These are phyloP conservation scores for Blastocladiella emersonii DNA, from an alignment of 371 early-diverging fungal genomes.

Conservation along the genomic window DNA sequence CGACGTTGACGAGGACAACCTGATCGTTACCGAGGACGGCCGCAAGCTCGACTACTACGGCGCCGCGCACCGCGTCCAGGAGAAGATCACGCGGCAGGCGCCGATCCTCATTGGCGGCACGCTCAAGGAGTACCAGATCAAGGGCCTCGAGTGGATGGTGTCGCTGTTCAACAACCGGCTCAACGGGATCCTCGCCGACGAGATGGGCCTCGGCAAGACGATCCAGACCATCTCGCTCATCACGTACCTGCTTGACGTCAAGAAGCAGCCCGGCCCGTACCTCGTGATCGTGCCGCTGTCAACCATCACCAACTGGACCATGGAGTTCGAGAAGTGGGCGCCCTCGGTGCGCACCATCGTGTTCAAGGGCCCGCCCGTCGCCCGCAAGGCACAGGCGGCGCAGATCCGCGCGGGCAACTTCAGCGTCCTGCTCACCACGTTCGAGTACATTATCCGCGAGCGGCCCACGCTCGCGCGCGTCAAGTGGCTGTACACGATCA, in stretches of 20 bases:
- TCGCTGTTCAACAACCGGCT: slow-evolving; percentile 89
- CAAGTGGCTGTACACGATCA: slow-evolving; percentile 90
- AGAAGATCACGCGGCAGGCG: slow-evolving; percentile 62
- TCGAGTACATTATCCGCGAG: slow-evolving; percentile 94
- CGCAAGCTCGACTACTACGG: slow-evolving; percentile 67
- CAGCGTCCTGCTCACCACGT: slow-evolving; percentile 95
- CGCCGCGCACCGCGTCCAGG: slow-evolving; percentile 69
- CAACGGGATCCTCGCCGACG: slow-evolving; percentile 98
- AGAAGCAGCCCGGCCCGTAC: slow-evolving; percentile 82
- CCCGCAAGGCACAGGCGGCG: slow-evolving; percentile 58
- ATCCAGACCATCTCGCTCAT: slow-evolving; percentile 97
- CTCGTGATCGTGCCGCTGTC: slow-evolving; percentile 87
- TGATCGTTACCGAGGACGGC: slow-evolving; percentile 24
- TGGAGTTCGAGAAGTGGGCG: slow-evolving; percentile 97
- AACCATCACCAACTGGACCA: slow-evolving; percentile 94
- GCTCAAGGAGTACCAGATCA: slow-evolving; percentile 94
- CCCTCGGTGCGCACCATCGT: slow-evolving; percentile 77
- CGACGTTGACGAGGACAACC: slow-evolving; percentile 36
- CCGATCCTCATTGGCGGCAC: slow-evolving; percentile 66
- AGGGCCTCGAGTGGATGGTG: slow-evolving; percentile 97
- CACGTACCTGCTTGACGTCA: slow-evolving; percentile 80
- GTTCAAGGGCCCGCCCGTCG: slow-evolving; percentile 74
- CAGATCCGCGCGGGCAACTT: slow-evolving; percentile 64
- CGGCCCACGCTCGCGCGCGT: slow-evolving; percentile 64
- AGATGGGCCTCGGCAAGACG: slow-evolving; percentile 96